Evolutionary conservation across 2,329 filamentous ascomycete species (phyloP).

Genomic region (Ascochyta fabae): DNA sequence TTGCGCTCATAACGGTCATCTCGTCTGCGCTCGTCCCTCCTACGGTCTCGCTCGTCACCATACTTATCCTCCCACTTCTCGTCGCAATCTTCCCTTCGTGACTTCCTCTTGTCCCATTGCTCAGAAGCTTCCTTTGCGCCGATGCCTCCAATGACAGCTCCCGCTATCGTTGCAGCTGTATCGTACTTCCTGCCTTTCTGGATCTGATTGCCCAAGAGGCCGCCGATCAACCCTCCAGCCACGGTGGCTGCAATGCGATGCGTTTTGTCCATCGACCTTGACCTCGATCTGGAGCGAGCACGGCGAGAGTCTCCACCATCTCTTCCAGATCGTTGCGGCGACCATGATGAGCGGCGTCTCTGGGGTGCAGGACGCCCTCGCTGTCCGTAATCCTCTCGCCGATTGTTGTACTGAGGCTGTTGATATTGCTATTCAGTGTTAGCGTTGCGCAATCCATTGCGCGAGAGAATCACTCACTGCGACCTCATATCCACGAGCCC

Average conservation of each 20-base stretch:
- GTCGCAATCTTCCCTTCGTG: constrained; percentile 17
- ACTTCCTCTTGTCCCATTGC: constrained; percentile 25
- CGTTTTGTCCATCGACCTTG: constrained; percentile 20
- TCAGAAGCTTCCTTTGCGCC: constrained; percentile 39
- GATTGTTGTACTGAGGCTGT: constrained; percentile 10
- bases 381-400: constrained; percentile 12
- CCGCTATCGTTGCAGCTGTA: constrained; percentile 40
- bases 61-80: constrained; percentile 16
- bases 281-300: constrained; percentile 17
- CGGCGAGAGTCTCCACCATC: constrained; percentile 21
- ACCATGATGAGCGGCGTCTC: constrained; percentile 38
- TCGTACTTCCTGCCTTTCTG: constrained; percentile 38
- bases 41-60: constrained; percentile 9
- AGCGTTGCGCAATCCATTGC: not conserved
- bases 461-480: constrained; percentile 20
- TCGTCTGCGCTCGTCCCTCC: constrained; percentile 9
- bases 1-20: not conserved
- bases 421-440: constrained; percentile 17
- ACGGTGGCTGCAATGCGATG: constrained; percentile 36
- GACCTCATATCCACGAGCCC: constrained; percentile 21
- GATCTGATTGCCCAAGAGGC: constrained; percentile 34
- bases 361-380: constrained; percentile 26
- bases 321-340: constrained; percentile 31
- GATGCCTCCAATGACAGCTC: constrained; percentile 46
- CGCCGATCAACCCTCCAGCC: constrained; percentile 45